Base-by-base conservation (phyloP, 2,329 filamentous ascomycete species). In the Claviceps pazoutovae region DNA sequence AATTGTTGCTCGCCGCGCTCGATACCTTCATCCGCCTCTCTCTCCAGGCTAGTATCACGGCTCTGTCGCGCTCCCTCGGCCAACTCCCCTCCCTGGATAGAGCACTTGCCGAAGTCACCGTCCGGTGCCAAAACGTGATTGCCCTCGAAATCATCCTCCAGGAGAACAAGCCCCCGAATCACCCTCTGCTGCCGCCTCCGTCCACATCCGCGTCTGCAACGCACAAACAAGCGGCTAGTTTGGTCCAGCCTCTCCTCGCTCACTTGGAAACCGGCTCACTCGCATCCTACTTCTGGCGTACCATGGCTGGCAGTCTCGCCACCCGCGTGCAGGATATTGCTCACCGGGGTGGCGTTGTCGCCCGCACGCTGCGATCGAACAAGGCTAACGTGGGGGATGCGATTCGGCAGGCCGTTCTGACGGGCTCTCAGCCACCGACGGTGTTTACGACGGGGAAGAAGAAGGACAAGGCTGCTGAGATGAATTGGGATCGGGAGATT, bases 231-330 rank as follows among this genome's bases (percentile, higher is more conserved):
- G 55, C 62, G 3, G 78, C 72, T 53, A 78, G 72, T 53, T 76
- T 96, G 43, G 74, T 96, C 0, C 78, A 84, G 53, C 83, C 83
- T 0, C 71, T 95, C 0, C 76, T 95, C 8, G 71, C 78, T 11
- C 74, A 83, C n/a, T 78, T 98, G 7, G 93, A 97, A 66, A 95
- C 89, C 0, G 81, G 86, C 0, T 93, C 87, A 2, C 72, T 98
- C 16, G 82, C 88, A 1, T 91, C 86, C 0, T 95, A 91, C 65
- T 98, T 95, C 70, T 98, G 93, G 89, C 79, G 93, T 50, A 86
- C 85, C 8, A 78, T 97, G 61, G 93, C 93, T 0, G 81, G 85
- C 1, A 83, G 81, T 52, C 74, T 97, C 54, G 80, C 84, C 3
- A 73, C 82, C 0, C 79, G 87, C 21, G 88, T 95, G 0, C 84